Evolutionary conservation across 768 basidiomycete species (phyloP), one percentile per base, ranked within the genome.

Genomic region (Tremella mesenterica): DNA sequence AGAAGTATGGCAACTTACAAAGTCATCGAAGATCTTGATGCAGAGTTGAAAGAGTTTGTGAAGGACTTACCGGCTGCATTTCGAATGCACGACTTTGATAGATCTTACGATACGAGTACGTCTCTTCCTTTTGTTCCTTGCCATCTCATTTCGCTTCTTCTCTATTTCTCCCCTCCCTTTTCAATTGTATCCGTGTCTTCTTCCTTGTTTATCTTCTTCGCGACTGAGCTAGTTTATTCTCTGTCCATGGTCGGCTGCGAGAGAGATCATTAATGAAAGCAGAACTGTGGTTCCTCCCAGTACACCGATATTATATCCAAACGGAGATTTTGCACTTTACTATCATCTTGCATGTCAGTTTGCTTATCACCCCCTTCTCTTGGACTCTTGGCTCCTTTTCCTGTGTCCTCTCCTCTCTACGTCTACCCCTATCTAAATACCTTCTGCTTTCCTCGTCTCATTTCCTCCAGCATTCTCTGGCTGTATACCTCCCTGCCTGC

Each of bases 231-330:
- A n/a, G n/a, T n/a, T n/a, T n/a, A n/a, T n/a, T n/a, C n/a, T n/a
- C n/a, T 36, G 34, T 36, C 12, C 34, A 18, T 12, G 34, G 12
- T 18, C 12, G 34, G 34, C 18, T 36, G 34, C 27, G 18, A 28
- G 44, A 46, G 16, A 5, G 7, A 14, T 45, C 9, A 27, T 38
- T 54, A 28, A 44, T 38, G 27, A 23, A 20, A 1, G 27, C 51
- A 63, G 65, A 59, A 44, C 53, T 61, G 46, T 62, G 59, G 63
- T 73, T 59, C 62, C 77, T 95, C 48, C 84, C 86, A 2, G 78
- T 86, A 33, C 90, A 95, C 64, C 82, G 91, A 43, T 93, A 87
- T 74, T 80, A 93, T 38, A 79, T 95, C 50, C 82, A 86, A 47
- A 92, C 91, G 0, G 91, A 95, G 72, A 82, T 91, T 48, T 36